Base-by-base conservation (phyloP, 176 grass and related monocot genomes). In the Panicum miliaceum region DNA sequence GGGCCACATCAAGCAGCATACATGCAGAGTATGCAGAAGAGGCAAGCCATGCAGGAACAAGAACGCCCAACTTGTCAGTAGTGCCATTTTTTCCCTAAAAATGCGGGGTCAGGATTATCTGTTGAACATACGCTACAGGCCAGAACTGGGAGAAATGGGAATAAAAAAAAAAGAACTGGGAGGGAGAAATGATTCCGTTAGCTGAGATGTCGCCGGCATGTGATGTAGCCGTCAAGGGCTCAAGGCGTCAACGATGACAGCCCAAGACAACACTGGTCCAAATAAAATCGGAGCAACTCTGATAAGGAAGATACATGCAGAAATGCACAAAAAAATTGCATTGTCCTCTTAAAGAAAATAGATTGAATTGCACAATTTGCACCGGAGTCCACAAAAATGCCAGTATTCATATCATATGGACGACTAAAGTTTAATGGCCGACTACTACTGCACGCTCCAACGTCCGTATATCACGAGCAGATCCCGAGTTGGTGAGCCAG, bases 141-240 rank as follows among this genome's bases (percentile, higher is more conserved):
- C 86, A 89, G 92, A 67, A 82, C 48, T 86, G 52, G 88, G 50
- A 78, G 78, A 89, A 81, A 93, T 81, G 86, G 29, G 29, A 32
- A 32, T 32, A 1, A 2, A 32, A 32, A 32, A 32, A 32, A 32
- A 32, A 32, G 2, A 32, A 32, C 1, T 32, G 29, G 29, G 29
- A 32, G 60, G 88, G 50, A 78, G 78, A 89, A 78, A 93, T 81
- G 89, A 56, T 75, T 77, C 35, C 72, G 35, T 93, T 86, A 71
- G 72, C 81, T 90, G 87, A 96, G 80, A 89, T 63, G 84, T 89
- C 72, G 54, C 77, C 47, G 18, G 16, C 73, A 35, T 70, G 70
- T 83, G 79, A 73, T 72, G 62, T 73, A 42, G 78, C 80, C 79
- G 38, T 36, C 47, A 46, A 18, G 16, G 64, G 35, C 54, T 75